These are phyloP conservation scores for Pharus latifolius DNA, from an alignment of 176 grass and related monocot species.

Conservation along the genomic window DNA sequence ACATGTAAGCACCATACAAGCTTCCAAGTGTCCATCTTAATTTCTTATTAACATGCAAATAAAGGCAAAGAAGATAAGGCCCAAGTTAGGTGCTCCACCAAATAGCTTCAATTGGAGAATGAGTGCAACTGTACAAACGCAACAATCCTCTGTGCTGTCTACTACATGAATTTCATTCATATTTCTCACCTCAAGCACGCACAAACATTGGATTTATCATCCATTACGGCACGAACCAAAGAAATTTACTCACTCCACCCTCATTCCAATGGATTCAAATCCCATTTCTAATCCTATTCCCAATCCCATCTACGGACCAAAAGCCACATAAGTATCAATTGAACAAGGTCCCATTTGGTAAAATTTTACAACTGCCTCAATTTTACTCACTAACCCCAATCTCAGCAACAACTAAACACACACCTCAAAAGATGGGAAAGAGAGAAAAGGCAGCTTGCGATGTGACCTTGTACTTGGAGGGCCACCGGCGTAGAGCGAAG, in stretches of 20 bases:
- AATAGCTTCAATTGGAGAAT: neutral
- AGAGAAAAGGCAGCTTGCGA: neutral
- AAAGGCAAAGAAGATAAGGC: neutral
- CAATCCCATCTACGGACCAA: too few relatives aligned
- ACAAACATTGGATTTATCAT: too few relatives aligned
- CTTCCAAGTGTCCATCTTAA: neutral
- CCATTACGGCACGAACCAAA: too few relatives aligned
- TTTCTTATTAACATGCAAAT: neutral
- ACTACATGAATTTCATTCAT: too few relatives aligned
- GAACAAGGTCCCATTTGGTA: neutral
- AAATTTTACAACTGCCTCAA: neutral
- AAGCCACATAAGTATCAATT: too few relatives aligned
- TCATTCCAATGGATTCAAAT: too few relatives aligned
- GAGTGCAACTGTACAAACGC: neutral
- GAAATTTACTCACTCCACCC: too few relatives aligned
- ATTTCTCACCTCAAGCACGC: too few relatives aligned
- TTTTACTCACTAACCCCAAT: neutral
- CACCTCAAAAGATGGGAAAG: neutral
- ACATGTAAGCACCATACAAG: neutral
- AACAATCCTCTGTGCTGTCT: too few relatives aligned
- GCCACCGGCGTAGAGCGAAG: slow-evolving; percentile 29
- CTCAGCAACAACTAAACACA: neutral
- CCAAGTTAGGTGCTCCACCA: neutral
- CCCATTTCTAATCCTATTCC: too few relatives aligned
- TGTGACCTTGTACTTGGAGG: slow-evolving; percentile 42